Evolutionary conservation across 306 rosid genomes (phyloP), one percentile per base, ranked within the genome.

Genomic region (Vachellia pachyceras): DNA sequence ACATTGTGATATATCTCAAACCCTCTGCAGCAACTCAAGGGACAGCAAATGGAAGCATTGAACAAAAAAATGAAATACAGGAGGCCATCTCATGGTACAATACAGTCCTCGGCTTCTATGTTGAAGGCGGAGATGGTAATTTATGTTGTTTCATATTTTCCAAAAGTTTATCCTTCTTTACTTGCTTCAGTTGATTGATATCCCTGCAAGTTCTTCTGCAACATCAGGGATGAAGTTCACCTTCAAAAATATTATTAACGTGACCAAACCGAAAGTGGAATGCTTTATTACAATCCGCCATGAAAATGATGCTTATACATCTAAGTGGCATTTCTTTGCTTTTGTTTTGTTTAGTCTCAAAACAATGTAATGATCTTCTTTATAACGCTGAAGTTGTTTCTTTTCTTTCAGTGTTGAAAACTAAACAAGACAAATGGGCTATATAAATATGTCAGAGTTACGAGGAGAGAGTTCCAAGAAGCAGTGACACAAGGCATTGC

Each of bases 51-150:
- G 84, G 79, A 77, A 79, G 84, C 25, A 75, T 70, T 49, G 89
- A 81, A 52, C 78, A 69, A 5, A 79, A 79, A 41, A 90, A 73
- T 33, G 97, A 95, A 81, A 74, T 81, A 45, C 88, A 85, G 63
- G 92, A 89, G 83, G 94, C 89, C 60, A 79, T 89, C 73, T 88
- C 87, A 36, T 95, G 99, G 99, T 95, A 95, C 82, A 90, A 92
- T 52, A 86, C 84, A 71, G 90, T 90, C 79, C 96, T 95, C 69
- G 96, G 92, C 75, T 86, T 95, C 79, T 84, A 87, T 77, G 90
- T 93, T 83, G 93, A 91, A 95, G 96, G 92, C 39, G 94, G 96
- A 82, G 86, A 72, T 81, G 99, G 99, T 93, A 93, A 87, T 82
- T 84, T 47, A 46, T 52, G 17, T 58, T 80, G 5, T 72, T 29